These are phyloP conservation scores for Ceratocystis lukuohia DNA, from an alignment of 2,329 filamentous ascomycete species.

Conservation along the genomic window DNA sequence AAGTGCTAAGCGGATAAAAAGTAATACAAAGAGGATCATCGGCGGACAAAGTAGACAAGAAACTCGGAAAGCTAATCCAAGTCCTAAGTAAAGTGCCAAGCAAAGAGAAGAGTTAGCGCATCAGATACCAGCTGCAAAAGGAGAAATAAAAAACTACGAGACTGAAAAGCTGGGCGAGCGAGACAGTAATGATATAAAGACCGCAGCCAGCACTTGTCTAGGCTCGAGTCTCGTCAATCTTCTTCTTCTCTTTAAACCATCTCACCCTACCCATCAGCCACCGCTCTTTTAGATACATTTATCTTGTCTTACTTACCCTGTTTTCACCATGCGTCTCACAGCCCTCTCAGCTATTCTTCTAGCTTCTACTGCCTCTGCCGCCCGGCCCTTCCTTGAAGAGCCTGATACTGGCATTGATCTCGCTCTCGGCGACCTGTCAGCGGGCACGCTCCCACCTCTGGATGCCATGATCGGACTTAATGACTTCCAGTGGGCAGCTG, in stretches of 20 bases:
- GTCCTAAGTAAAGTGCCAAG: no score
- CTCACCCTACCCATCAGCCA: background rate
- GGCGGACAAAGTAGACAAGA: background rate
- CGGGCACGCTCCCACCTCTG: constrained; percentile 13
- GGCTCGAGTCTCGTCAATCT: background rate
- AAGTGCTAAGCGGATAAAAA: background rate
- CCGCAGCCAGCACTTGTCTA: background rate
- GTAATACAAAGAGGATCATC: background rate
- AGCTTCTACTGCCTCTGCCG: constrained; percentile 29
- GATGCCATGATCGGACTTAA: constrained; percentile 32
- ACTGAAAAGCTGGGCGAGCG: background rate
- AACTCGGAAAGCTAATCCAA: background rate
- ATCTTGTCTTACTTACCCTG: background rate
- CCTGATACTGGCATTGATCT: constrained; percentile 35
- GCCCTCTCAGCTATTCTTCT: constrained; percentile 23
- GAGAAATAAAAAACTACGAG: background rate
- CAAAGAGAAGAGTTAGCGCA: no score
- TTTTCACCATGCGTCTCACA: constrained; percentile 16
- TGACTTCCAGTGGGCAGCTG: constrained; percentile 38
- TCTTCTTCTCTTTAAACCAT: background rate
- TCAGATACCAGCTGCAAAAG: no score
- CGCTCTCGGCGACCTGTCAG: constrained; percentile 27
- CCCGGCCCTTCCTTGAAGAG: constrained; percentile 33
- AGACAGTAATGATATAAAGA: background rate
- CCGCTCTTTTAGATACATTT: background rate